Evolutionary conservation across 176 grass and related monocot genomes (phyloP), one percentile per base, ranked within the genome.

Genomic region (Carex pumila): DNA sequence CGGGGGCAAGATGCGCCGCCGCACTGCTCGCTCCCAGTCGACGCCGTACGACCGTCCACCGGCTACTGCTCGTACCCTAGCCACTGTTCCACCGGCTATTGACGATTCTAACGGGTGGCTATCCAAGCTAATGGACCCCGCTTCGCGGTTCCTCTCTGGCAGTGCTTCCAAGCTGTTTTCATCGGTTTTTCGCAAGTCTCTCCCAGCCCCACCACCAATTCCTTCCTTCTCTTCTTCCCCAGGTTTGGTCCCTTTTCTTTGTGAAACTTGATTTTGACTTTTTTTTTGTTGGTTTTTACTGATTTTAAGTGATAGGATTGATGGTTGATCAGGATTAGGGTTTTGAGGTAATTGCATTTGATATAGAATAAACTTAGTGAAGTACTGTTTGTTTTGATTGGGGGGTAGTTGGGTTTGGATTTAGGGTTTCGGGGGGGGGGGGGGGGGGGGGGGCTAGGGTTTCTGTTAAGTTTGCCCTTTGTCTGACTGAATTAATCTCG

Each of bases 1-100:
- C 58, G 95, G 95, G 45, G 95, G 95, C 49, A 98, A 98, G 89
- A 86, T 95, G 85, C 87, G 88, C 76, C 88, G 91, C 55, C 88
- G 86, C 47, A 86, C 74, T 14, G 3, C 81, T 49, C 87, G 88
- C 34, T 49, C 87, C 0, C 78, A 89, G n/a, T 12, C 89, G 15
- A 93, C 90, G 72, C 92, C 95, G 3, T 98, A 98, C 85, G 89
- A 84, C 53, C 86, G 92, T 0, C 95, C 92, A 2, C 82, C 91
- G 2, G 61, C 82, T 18, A 68, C 91, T 3, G 88, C 84, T 3
- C 85, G 89, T 85, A 76, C 85, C 54, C 79, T 83, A 0, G 75
- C 84, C 7, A 82, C 81, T 0, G 85, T 81, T 0, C 32, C 86
- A 0, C 85, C 84, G 1, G 83, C 79, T 1, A 67, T 58, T 0